Conservation (phyloP, 305 asterid genomes). For the Solanum hybrid region DNA sequence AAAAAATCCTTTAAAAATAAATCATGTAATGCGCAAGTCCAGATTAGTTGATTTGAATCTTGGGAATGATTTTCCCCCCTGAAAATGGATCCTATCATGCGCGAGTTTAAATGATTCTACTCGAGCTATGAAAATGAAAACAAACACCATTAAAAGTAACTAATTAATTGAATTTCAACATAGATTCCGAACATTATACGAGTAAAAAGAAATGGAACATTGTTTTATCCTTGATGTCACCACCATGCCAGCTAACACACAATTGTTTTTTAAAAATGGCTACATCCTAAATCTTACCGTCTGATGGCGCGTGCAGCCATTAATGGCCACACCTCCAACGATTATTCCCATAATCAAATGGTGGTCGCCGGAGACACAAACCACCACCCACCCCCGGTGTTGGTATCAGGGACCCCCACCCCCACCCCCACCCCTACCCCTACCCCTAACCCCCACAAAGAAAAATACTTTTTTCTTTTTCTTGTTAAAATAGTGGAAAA, state of each 20-base stretch:
- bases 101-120: neutral
- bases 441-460: neutral
- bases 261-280: neutral
- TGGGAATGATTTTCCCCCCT: rapidly evolving
- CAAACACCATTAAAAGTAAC: no score
- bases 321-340: neutral
- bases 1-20: no score
- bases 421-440: no score
- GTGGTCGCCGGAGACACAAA: neutral
- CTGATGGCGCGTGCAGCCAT: slow-evolving; percentile 3
- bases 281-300: neutral
- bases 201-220: neutral
- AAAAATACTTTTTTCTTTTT: neutral
- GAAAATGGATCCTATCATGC: neutral
- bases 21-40: neutral
- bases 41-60: neutral
- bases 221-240: neutral
- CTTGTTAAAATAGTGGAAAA: slow-evolving; percentile 1
- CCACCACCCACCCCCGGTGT: neutral
- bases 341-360: neutral
- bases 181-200: neutral
- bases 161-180: neutral
- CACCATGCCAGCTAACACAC: slow-evolving; percentile 1
- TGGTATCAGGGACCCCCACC: neutral
- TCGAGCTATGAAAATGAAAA: no score